Evolutionary conservation across 2,329 filamentous ascomycete species (phyloP), one percentile per base, ranked within the genome.

Genomic region (Pseudocercospora ulei): DNA sequence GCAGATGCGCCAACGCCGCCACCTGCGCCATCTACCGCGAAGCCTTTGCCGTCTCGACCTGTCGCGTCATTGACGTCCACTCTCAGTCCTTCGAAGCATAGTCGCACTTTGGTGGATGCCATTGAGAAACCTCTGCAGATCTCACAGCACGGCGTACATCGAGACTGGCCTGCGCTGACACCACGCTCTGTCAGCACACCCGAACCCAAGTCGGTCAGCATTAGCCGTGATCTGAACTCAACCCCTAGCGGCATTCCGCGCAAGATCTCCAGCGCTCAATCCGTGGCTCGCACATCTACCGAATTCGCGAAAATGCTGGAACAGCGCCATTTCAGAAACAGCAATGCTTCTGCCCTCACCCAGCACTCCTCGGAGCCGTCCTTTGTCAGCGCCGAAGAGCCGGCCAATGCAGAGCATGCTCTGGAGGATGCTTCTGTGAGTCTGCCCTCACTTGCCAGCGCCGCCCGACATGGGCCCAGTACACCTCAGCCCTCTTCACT

Each of bases 41-140:
- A 66, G 45, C 57, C 61, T n/a, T 50, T 66, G 3, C 63, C 63
- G 5, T 57, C 60, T 25, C 57, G 58, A 6, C 63, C 64, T 2
- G 38, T 62, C 7, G 57, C 52, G 14, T 56, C 59, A 8, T 18
- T 63, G 3, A 37, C 53, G 6, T 48, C 57, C 22, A 47, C 50
- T 2, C 31, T 47, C 12, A 62, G 57, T 35, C 62, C 62, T 3
- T 51, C 48, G 5, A 63, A 61, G 43, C 54, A 60, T 19, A 52
- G 55, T 17, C 59, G 60, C 9, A 61, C 58, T 2, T 52, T 66
- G 12, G 44, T 66, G 4, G 64, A 65, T 38, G 63, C 63, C 8
- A 55, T 55, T 14, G 59, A 63, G 36, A 44, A 44, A 31, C 56
- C 53, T 26, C 40, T 57, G 4, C 46, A 44, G 20, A 14, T 47